Evolutionary conservation across 495 filamentous ascomycete genomes (phyloP), one percentile per base, ranked within the genome.

Genomic region (Neurospora africana): DNA sequence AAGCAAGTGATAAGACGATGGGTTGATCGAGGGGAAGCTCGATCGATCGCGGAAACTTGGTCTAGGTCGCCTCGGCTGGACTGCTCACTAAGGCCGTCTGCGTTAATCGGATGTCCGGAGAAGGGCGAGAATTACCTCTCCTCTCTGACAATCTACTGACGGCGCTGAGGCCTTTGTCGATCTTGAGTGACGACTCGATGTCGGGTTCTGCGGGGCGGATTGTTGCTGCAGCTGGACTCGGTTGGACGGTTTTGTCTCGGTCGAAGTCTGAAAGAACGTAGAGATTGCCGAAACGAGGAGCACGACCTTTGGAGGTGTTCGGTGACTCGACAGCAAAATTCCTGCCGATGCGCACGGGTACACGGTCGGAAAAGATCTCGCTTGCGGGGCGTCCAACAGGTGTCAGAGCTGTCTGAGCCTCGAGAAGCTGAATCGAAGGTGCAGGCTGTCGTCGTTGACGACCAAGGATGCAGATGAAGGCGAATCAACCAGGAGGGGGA

Each of bases 61-160:
- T 38, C 67, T 58, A 39, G 72, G 73, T 75, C 35, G 61, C 73
- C 58, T 71, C 76, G 53, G 41, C 41, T 33, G 30, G 41, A 53
- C 37, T 43, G 74, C 43, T 75, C 27, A 58, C 36, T 71, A 38
- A 65, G 68, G 53, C 72, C 77, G 68, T 67, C 70, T 65, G 69
- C n/a, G 58, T 71, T 68, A 74, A 77, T 73, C 77, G 53, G 65
- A 74, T 75, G 78, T 77, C 78, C 78, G 73, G 78, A 77, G 78
- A 77, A 65, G 53, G 76, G 75, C 30, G 73, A 67, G 69, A 67
- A 71, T 71, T 71, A 76, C 76, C 75, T 75, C 76, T 76, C 75
- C 78, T 73, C 76, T 78, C 78, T 73, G 33, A 76, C 68, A 43
- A 61, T 74, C 53, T 43, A 44, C 38, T 68, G 71, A 67, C 68